A percentile compares a stretch with the other conserved stretches of the same genome.
Evolutionary conservation across 805 yeast genomes (phyloP).

Genomic region (Spathaspora hagerdaliae): DNA sequence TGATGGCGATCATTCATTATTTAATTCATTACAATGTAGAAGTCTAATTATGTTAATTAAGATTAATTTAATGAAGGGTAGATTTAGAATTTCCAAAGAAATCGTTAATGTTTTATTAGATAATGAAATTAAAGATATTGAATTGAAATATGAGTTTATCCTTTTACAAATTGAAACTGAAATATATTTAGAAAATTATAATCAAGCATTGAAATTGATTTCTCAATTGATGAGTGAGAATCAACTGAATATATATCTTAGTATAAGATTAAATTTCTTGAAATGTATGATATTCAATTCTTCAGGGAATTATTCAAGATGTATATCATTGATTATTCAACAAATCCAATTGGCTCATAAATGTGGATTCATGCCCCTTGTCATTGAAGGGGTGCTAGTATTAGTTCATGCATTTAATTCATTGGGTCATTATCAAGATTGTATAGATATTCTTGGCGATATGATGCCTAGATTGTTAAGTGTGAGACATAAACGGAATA

Average conservation of each 20-base stretch:
- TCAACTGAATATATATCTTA: slow-evolving; percentile 37
- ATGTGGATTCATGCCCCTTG: slow-evolving; percentile 42
- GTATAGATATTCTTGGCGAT: slow-evolving; percentile 33
- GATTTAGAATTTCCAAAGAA: slow-evolving; percentile 29
- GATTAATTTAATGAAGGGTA: slow-evolving; percentile 34
- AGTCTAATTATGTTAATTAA: slow-evolving; percentile 35
- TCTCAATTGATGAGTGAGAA: slow-evolving; percentile 13
- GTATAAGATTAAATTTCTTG: slow-evolving; percentile 43
- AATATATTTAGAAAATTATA: slow-evolving; percentile 27
- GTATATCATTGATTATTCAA: slow-evolving; percentile 46
- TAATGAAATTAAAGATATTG: slow-evolving; percentile 29
- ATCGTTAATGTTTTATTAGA: slow-evolving; percentile 26
- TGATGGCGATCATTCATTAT: slow-evolving; percentile 38
- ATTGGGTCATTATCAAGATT: slow-evolving; percentile 42
- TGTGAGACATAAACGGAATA: slow-evolving; percentile 33
- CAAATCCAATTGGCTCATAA: slow-evolving; percentile 45
- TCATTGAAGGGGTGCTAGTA: slow-evolving; percentile 44
- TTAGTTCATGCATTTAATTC: slow-evolving; percentile 43
- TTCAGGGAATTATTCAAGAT: slow-evolving; percentile 45
- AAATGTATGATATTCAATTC: slow-evolving; percentile 42
- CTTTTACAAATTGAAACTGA: slow-evolving; percentile 25
- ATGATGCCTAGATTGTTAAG: slow-evolving; percentile 44
- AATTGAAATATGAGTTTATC: slow-evolving; percentile 23
- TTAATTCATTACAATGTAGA: slow-evolving; percentile 38
- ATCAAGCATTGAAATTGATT: slow-evolving; percentile 23